Evolutionary conservation across 225 moss, liverwort and hornwort species (phyloP), one percentile per base, ranked within the genome.

Genomic region (Antitrichia curtipendula): DNA sequence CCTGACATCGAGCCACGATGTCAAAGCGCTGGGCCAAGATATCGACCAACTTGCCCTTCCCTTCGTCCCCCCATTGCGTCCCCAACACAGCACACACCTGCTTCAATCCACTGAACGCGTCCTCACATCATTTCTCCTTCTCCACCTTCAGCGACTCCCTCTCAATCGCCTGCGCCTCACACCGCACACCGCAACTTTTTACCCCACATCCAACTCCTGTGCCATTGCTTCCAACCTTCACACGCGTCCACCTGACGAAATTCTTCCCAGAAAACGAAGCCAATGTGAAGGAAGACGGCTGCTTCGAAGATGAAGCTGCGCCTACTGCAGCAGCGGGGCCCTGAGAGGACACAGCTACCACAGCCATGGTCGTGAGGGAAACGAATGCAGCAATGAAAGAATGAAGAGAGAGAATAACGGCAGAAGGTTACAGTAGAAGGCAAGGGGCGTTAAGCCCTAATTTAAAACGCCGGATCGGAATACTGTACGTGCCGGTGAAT

Each of bases 51-150:
- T 98, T 98, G 43, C 98, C 98, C 89, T 98, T 98, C 38, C 98
- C 98, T 86, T 98, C 98, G 61, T 98, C 98, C 4, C 97, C 98
- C 98, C 98, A 98, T 88, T 98, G 98, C 71, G 98, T 95, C 41
- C 98, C 98, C 62, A 98, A 63, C 86, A 98, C 98, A 11, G 97
- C 97, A 50, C 98, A 98, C 34, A 98, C 97, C 91, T 98, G 97
- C 89, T 95, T 95, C 91, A 96, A 86, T 56, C 95, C 95, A 49
- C 93, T 90, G 27, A 95, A 95, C 11, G 66, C 75, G 59, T 96
- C 98, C 36, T 85, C 89, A 10, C 81, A 65, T 17, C 90, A 80
- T 66, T 87, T 83, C 78, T n/a, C 80, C 75, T 85, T 69, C 71
- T 88, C 88, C 45, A 75, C 88, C 81, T 93, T 91, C 78, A 88